These are phyloP conservation scores for Sedum album DNA, from an alignment of 164 flowering plant species.

Conservation along the genomic window DNA sequence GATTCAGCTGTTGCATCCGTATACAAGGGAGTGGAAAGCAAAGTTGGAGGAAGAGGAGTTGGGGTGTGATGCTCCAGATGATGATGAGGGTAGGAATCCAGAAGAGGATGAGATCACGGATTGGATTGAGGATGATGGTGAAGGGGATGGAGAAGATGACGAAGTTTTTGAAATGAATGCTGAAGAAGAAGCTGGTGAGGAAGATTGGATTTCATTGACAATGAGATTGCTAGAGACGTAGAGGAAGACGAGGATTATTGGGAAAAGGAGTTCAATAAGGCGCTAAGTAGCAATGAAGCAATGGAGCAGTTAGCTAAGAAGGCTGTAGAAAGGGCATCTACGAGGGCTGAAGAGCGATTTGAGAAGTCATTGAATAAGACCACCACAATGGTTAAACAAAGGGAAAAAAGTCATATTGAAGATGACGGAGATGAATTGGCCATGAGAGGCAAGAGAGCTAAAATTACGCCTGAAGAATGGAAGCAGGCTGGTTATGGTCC, in stretches of 20 bases:
- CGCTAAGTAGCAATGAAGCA: slow-evolving; percentile 43
- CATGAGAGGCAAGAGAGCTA: slow-evolving; percentile 35
- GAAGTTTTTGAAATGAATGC: slow-evolving; percentile 18
- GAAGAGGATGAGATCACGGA: slow-evolving; percentile 31
- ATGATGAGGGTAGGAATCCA: slow-evolving; percentile 23
- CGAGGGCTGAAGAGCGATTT: slow-evolving; percentile 35
- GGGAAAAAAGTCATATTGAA: slow-evolving; percentile 21
- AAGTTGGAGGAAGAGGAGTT: slow-evolving; percentile 86
- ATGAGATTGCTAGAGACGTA: slow-evolving; percentile 25
- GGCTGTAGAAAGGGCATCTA: slow-evolving; percentile 2
- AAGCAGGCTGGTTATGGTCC: slow-evolving; percentile 44
- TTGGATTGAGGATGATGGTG: slow-evolving; percentile 69
- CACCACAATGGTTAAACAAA: slow-evolving; percentile 34
- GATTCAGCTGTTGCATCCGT: slow-evolving; percentile 66
- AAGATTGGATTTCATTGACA: slow-evolving; percentile 20
- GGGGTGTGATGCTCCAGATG: slow-evolving; percentile 94
- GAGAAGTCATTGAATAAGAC: slow-evolving; percentile 16
- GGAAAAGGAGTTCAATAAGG: slow-evolving; percentile 73
- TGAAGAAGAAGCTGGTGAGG: slow-evolving; percentile 19
- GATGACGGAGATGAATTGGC: slow-evolving; percentile 26
- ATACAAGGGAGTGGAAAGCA: slow-evolving; percentile 88
- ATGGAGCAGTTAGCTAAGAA: slow-evolving; percentile 56
- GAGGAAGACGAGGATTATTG: slow-evolving; percentile 59
- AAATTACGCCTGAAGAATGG: slow-evolving; percentile 58
- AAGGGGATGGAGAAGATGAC: slow-evolving; percentile 19